These are phyloP conservation scores for Oryza longistaminata DNA, from an alignment of 176 grass and related monocot genomes.

Conservation along the genomic window DNA sequence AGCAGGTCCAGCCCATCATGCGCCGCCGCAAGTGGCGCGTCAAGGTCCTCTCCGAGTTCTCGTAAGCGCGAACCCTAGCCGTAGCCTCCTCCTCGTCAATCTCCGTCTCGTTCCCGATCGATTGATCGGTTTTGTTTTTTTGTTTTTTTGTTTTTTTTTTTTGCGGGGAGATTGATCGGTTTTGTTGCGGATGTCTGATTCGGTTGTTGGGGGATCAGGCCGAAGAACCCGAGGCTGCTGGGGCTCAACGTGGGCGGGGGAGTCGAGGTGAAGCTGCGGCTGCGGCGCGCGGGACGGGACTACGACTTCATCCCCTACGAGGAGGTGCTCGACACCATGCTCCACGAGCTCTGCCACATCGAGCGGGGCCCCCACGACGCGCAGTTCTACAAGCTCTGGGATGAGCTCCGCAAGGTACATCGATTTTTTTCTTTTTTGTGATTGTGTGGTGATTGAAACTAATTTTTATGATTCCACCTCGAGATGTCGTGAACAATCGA, in stretches of 20 bases:
- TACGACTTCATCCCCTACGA: conserved; percentile 85
- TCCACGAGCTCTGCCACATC: conserved; percentile 90
- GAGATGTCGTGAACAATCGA: neutral
- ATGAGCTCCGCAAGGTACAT: conserved; percentile 84
- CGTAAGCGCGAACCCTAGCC: conserved; percentile 54
- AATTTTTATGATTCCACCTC: neutral
- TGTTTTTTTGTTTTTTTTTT: too few species aligned
- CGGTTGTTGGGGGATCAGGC: conserved; percentile 39
- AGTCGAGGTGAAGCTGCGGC: conserved; percentile 85
- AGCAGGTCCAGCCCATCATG: conserved; percentile 96
- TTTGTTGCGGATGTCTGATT: neutral
- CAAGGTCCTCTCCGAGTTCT: conserved; percentile 92
- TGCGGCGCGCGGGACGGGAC: conserved; percentile 66
- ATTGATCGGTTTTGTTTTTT: neutral
- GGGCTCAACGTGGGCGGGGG: conserved; percentile 73
- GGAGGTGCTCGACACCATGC: conserved; percentile 95
- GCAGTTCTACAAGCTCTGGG: conserved; percentile 96
- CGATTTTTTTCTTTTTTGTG: neutral
- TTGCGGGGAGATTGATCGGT: too few species aligned
- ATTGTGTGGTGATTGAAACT: neutral
- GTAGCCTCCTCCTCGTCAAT: neutral
- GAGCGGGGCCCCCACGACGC: conserved; percentile 70
- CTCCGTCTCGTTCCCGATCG: neutral
- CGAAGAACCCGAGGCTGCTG: conserved; percentile 74
- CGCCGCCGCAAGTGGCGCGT: conserved; percentile 92